Conservation (phyloP, 768 basidiomycete species). For the Rhodosporidiobolus odoratus region DNA sequence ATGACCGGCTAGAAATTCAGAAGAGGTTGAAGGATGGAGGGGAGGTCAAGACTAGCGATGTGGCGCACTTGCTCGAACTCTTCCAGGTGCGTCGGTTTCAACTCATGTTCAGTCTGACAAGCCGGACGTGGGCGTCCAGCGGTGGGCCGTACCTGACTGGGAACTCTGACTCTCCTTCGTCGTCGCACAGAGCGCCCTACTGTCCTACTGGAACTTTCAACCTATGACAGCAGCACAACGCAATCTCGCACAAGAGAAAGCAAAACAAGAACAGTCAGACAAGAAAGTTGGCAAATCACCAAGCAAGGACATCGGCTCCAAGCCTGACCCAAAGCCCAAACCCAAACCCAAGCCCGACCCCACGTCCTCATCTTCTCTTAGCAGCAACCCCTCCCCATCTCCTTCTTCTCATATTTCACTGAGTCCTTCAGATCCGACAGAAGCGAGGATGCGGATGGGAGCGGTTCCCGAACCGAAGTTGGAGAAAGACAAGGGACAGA, state of each 20-base stretch:
- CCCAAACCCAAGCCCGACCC: not conserved
- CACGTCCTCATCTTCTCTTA: not conserved
- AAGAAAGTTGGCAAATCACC: not conserved
- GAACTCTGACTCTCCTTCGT: not conserved
- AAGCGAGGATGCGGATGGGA: constrained; percentile 6
- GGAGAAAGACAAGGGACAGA: not conserved
- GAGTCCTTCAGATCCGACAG: constrained; percentile 10
- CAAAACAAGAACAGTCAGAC: not conserved
- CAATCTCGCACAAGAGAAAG: not conserved
- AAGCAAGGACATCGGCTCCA: too few species aligned
- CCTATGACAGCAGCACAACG: constrained; percentile 42
- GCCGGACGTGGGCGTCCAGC: not conserved
- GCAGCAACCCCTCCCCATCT: not conserved
- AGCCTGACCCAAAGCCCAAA: not conserved
- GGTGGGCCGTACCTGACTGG: too few species aligned
- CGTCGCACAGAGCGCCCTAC: constrained; percentile 59
- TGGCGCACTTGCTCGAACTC: constrained; percentile 76
- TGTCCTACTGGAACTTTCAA: constrained; percentile 68
- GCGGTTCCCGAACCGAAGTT: constrained; percentile 3
- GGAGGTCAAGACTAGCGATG: constrained; percentile 65
- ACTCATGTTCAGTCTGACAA: not conserved
- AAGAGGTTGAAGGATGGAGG: constrained; percentile 55
- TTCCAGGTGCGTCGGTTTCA: constrained; percentile 61
- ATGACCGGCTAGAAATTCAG: constrained; percentile 70
- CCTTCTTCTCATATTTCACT: not conserved